Evolutionary conservation across 179 eudicot genomes (phyloP).

Genomic region (Gypsophila paniculata): DNA sequence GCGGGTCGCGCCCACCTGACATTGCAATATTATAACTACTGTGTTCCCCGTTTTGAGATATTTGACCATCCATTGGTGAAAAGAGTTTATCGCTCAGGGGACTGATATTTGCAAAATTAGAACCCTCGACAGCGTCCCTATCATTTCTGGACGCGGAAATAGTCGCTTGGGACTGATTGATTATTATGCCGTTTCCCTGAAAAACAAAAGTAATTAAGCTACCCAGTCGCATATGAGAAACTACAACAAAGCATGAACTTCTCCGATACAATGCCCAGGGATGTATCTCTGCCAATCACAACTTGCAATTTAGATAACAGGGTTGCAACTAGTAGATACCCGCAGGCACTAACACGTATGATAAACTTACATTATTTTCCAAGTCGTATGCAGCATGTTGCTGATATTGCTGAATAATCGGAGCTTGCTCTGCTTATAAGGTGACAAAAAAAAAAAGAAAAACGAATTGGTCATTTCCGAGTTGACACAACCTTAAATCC

Average conservation of each 20-base stretch:
- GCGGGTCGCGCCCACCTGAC: constrained; percentile 28
- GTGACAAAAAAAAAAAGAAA: constrained; percentile 3
- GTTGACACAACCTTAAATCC: neutral
- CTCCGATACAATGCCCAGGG: neutral
- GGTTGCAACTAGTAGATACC: neutral
- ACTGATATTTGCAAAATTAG: constrained; percentile 25
- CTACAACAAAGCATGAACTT: neutral
- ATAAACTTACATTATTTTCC: constrained; percentile 50
- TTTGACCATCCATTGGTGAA: constrained; percentile 31
- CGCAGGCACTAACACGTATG: neutral
- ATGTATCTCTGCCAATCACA: neutral
- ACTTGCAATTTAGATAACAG: constrained; percentile 4
- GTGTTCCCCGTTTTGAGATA: constrained; percentile 26
- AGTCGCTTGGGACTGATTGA: constrained; percentile 29
- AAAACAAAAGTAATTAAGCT: constrained; percentile 17
- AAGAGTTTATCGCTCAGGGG: constrained; percentile 20
- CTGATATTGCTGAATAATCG: constrained; percentile 37
- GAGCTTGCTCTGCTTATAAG: constrained; percentile 37
- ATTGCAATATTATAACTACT: constrained; percentile 28
- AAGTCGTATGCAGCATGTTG: constrained; percentile 33
- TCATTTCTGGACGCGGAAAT: constrained; percentile 27
- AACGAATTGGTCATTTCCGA: neutral
- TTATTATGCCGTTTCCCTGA: constrained; percentile 39
- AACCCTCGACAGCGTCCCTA: constrained; percentile 29
- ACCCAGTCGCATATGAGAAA: neutral